Evolutionary conservation across 139 green algal species (phyloP).

Genomic region (Spirogloea muscicola): DNA sequence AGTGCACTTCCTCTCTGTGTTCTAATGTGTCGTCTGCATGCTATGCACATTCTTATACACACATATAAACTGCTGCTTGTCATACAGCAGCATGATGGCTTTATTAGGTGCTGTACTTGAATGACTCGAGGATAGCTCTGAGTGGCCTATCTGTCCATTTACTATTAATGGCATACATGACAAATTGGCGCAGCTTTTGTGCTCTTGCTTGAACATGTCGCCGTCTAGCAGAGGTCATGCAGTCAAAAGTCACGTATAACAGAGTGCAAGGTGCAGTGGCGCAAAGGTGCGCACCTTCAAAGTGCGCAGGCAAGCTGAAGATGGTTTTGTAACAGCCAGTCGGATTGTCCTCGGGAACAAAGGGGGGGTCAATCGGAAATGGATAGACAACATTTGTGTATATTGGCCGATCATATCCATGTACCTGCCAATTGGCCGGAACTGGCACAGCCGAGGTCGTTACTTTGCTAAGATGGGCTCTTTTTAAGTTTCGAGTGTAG

Average conservation of each 20-base stretch:
- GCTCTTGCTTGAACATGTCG: background rate
- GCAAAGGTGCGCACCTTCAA: background rate
- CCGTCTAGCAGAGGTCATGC: background rate
- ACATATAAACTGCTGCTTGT: too few relatives aligned
- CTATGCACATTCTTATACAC: too few relatives aligned
- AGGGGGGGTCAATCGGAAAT: conserved; percentile 80
- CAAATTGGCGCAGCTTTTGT: background rate
- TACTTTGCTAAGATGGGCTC: background rate
- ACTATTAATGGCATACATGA: too few relatives aligned
- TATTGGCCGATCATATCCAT: conserved; percentile 77
- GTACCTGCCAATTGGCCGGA: conserved; percentile 81
- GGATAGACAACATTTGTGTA: conserved; percentile 97
- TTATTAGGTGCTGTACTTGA: too few relatives aligned
- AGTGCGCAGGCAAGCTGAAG: conserved; percentile 60
- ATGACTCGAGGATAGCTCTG: too few relatives aligned
- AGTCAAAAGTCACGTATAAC: too few relatives aligned
- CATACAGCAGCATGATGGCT: too few relatives aligned
- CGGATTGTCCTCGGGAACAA: conserved; percentile 77
- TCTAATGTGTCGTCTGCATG: background rate
- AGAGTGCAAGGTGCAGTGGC: too few relatives aligned
- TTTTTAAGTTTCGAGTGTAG: background rate
- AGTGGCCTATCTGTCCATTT: background rate
- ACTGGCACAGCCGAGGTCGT: conserved; percentile 43
- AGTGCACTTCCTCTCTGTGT: background rate
- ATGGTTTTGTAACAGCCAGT: conserved; percentile 80